Base-by-base conservation (phyloP, 129 eudicot species). In the Cynara cardunculus region DNA sequence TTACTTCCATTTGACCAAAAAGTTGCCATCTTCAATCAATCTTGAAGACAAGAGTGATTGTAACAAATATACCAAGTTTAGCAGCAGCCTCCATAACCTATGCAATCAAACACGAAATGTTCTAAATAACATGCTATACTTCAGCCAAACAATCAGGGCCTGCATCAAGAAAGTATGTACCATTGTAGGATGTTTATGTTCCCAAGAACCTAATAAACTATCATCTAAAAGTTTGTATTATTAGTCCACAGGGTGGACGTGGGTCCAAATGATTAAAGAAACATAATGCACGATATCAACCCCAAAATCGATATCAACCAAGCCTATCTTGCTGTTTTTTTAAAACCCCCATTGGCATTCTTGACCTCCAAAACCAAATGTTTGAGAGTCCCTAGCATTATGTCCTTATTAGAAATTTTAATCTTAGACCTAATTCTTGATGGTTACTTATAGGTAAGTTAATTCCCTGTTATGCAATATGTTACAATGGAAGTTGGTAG, bases 51-150 rank as follows among this genome's bases (percentile, higher is more conserved):
- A 41, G 53, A 41, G 53, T 90, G 53, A 95, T 79, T 62, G 91
- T 89, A 82, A 95, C 73, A 14, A 94, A 71, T 35, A 95, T 82
- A 25, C 91, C 89, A 34, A 95, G 92, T 81, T 90, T 90, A 69
- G 89, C 86, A 87, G 94, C 97, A 76, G 93, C 90, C 72, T 89
- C 87, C 96, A 92, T 95, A 31, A 92, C 97, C 98, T 94, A 82
- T 49, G 67, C 72, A 79, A 80, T 86, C 69, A 78, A 21, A 69
- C 37, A 78, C 31, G 25, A 79, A 61, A 61, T 16, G 13, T 27
- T 25, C 25, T 34, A n/a, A 62, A 25, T 37, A 39, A 46, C 61
- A 46, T 14, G 61, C 65, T 56, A 19, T 56, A 56, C 24, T 56
- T 56, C 2, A 41, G 53, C 22, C 65, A 56, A 56, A n/a, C 24